Base-by-base conservation (phyloP, 345 rosid genomes). In the Brassica carinata region DNA sequence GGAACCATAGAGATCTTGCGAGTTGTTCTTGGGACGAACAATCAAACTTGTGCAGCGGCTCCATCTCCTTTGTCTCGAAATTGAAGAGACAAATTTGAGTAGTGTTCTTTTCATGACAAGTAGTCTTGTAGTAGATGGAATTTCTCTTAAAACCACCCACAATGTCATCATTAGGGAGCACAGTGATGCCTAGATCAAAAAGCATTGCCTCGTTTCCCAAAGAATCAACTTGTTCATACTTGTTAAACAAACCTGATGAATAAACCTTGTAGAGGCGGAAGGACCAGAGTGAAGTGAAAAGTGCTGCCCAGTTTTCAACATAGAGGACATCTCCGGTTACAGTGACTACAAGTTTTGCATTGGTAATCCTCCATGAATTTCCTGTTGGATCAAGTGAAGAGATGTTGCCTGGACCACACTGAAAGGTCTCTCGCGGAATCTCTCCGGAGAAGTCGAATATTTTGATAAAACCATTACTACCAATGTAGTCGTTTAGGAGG, bases 141-240 rank as follows among this genome's bases (percentile, higher is more conserved):
- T 59, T 59, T 59, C 64, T 59, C 64, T 59, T 59, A 19, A 58
- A 58, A 58, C 63, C 63, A 7, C 6, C 63, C 23, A 58, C 64
- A 59, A 61, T 26, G 65, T 11, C n/a, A 61, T 61, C 65, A 61
- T 26, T 5, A 61, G 33, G 15, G 65, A 61, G 33, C 65, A 61
- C 65, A 61, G 65, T 61, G 33, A 61, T 10, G 65, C 65, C 65
- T 26, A 61, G 65, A 26, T 61, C 33, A 61, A 61, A 61, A 61
- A 61, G 34, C 33, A 61, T 61, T 61, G 65, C 65, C 65, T 61
- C 65, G 65, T 61, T 11, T 33, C 65, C 65, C 65, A 61, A 61
- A 61, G 33, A 61, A 61, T 26, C 65, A 61, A 61, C 65, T 1
- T 26, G 33, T 26, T 61, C 65, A 61, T 26, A 26, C 33, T 23